A percentile compares a stretch with the other conserved stretches of the same genome.
These are phyloP conservation scores for Puccinellia tenuiflora DNA, from an alignment of 176 grass and related monocot species.

Conservation along the genomic window DNA sequence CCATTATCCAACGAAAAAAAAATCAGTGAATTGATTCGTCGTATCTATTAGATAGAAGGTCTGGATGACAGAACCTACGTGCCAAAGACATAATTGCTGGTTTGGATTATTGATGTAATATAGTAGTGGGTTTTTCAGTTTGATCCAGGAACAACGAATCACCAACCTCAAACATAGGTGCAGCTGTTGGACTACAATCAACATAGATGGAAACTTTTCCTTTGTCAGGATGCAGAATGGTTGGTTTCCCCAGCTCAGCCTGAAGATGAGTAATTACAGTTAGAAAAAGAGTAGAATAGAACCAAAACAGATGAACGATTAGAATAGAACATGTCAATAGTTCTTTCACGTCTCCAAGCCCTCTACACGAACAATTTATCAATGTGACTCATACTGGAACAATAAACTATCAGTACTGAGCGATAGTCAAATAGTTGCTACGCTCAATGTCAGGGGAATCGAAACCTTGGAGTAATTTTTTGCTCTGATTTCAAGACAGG, in stretches of 20 bases:
- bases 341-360: neutral
- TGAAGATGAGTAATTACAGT: conserved; percentile 19
- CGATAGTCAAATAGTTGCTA: neutral
- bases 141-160: neutral
- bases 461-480: neutral
- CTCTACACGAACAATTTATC: neutral
- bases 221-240: conserved; percentile 68
- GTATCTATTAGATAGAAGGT: neutral
- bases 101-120: neutral
- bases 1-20: neutral
- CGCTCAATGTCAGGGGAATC: neutral
- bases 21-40: neutral
- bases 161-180: conserved; percentile 76
- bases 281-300: neutral
- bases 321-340: neutral
- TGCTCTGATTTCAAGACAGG: neutral
- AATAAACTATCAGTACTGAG: neutral
- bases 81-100: neutral
- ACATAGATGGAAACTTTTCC: conserved; percentile 86
- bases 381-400: neutral
- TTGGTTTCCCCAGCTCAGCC: conserved; percentile 91
- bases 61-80: neutral
- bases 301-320: neutral
- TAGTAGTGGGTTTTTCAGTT: neutral
- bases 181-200: conserved; percentile 78